Base-by-base conservation (phyloP, 345 rosid species). In the Mallotus nudiflorus region DNA sequence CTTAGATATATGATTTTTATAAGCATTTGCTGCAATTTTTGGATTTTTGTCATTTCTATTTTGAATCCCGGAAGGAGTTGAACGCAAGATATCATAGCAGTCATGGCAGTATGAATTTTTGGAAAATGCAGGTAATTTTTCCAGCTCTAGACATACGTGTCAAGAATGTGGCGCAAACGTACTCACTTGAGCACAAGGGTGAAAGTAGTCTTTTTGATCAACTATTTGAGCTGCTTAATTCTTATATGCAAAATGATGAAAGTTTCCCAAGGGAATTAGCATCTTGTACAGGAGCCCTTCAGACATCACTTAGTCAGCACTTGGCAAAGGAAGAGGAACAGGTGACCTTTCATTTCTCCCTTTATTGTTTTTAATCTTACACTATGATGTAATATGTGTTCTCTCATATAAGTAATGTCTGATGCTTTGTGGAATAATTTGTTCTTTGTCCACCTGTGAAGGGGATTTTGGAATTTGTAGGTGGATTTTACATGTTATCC, bases 241-340 rank as follows among this genome's bases (percentile, higher is more conserved):
- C 86, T 69, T 75, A 72, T 54, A 69, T n/a, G 66, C 72, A 75
- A 57, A 58, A 55, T 72, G 87, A 86, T 67, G 87, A 86, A 69
- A 80, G 80, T 45, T 88, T 85, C 78, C 85, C 86, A 13, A 86
- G 76, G 84, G 79, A 84, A 79, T 73, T 88, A 73, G 92, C 90
- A 39, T 83, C 90, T 68, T 81, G 81, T 52, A 84, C 92, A 10
- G 83, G 87, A 71, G 87, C 87, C 52, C 86, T 88, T 67, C 86
- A 70, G 73, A 88, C 87, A 58, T 86, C 92, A 66, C 70, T 88
- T 66, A 80, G 78, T 79, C 90, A 88, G 81, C 92, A 88, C 75
- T 65, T 88, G 86, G 85, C 88, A 35, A 88, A 88, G 79, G 92
- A 88, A 82, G 88, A 86, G 81, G 85, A 84, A 74, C 90, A 88